These are phyloP conservation scores for Colletotrichum chlorophyti DNA, from an alignment of 2,329 filamentous ascomycete species.

Conservation along the genomic window DNA sequence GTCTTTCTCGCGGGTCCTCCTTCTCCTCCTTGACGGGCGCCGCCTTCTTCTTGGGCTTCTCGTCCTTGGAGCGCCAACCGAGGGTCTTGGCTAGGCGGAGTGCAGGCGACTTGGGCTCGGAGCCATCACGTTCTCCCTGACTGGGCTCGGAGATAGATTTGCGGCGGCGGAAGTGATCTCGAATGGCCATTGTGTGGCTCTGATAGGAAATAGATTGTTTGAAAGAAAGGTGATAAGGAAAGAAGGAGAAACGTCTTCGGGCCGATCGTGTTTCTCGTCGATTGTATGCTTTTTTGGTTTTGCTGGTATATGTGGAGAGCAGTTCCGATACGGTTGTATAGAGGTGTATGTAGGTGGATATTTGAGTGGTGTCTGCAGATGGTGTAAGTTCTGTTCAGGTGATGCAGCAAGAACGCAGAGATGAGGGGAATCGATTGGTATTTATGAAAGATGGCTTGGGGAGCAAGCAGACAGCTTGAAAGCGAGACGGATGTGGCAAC, in stretches of 20 bases:
- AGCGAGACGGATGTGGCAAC: constrained; percentile 13
- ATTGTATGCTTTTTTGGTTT: background rate
- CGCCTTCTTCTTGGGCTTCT: constrained; percentile 37
- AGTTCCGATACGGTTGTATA: background rate
- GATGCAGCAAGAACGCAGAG: background rate
- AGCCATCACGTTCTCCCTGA: constrained; percentile 39
- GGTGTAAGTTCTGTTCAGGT: background rate
- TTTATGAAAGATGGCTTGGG: constrained; percentile 8
- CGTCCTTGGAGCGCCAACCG: constrained; percentile 34
- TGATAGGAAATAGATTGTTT: background rate
- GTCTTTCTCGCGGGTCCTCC: constrained; percentile 50
- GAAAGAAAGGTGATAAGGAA: background rate
- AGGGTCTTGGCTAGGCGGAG: constrained; percentile 29
- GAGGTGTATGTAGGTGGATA: background rate
- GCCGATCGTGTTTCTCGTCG: background rate
- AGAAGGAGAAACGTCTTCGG: background rate
- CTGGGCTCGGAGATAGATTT: constrained; percentile 42
- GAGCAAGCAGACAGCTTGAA: too few relatives aligned
- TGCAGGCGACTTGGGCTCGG: constrained; percentile 27
- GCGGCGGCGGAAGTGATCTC: constrained; percentile 50
- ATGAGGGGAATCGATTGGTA: constrained; percentile 5
- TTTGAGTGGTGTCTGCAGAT: background rate
- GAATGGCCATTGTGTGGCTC: constrained; percentile 46
- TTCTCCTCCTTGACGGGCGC: constrained; percentile 33
- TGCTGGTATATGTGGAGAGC: too few relatives aligned